phyloP scores from a whole-genome alignment of 1,284 basidiomycete genomes.

The Melampsora abietis-canadensis region DNA sequence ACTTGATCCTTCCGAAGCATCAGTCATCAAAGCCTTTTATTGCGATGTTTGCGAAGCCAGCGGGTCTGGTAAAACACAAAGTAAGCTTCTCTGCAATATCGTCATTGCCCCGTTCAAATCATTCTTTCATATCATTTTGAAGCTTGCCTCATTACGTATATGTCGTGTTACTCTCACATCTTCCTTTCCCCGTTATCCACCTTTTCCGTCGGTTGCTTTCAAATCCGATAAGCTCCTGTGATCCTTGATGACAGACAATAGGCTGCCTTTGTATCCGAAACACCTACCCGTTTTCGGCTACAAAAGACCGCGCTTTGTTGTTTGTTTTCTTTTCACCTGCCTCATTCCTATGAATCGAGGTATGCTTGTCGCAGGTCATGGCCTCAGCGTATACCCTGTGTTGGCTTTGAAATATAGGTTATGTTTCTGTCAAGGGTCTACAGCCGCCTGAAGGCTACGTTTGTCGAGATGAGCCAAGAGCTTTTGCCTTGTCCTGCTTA shows the following conservation, averaged over 20 bases:
- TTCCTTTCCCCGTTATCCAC: neutral
- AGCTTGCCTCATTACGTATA: neutral
- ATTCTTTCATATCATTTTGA: conserved; percentile 4
- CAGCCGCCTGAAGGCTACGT: too few relatives aligned
- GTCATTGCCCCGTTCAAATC: neutral
- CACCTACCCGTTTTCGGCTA: neutral
- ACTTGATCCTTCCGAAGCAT: conserved; percentile 47
- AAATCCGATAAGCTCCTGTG: neutral
- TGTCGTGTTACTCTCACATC: conserved; percentile 3
- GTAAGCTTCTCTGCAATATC: conserved; percentile 47
- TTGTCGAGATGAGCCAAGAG: too few relatives aligned
- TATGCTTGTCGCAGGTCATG: too few relatives aligned
- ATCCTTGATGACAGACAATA: neutral
- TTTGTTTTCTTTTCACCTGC: too few relatives aligned
- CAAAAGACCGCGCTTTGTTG: neutral
- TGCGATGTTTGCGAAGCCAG: conserved; percentile 51
- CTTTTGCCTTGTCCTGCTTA: too few relatives aligned
- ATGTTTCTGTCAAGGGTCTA: too few relatives aligned
- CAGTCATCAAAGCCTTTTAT: conserved; percentile 49
- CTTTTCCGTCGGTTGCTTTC: neutral
- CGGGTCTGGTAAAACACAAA: conserved; percentile 48
- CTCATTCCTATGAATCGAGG: too few relatives aligned
- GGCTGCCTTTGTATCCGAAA: conserved; percentile 8
- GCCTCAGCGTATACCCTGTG: too few relatives aligned
- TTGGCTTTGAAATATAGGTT: too few relatives aligned